Conservation (phyloP, 306 rosid species). For the Spatholobus suberectus region DNA sequence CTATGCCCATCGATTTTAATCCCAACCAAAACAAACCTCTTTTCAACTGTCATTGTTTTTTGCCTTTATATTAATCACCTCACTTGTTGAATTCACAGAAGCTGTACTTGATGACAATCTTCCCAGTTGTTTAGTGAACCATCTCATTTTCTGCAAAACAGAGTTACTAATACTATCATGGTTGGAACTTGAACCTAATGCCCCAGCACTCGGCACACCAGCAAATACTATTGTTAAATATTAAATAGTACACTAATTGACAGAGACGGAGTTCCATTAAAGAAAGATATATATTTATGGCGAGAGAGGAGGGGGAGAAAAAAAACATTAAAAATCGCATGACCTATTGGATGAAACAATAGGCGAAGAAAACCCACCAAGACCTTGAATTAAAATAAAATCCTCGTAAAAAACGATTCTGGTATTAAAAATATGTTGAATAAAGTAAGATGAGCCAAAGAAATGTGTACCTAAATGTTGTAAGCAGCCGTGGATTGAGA, state of each 20-base stretch:
- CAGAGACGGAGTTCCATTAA: background rate
- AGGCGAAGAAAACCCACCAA: constrained; percentile 18
- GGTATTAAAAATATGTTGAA: background rate
- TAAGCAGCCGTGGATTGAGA: constrained; percentile 42
- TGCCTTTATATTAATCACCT: constrained; percentile 30
- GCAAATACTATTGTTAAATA: constrained; percentile 38
- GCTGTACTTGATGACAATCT: no score
- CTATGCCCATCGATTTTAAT: constrained; percentile 65
- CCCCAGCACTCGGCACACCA: constrained; percentile 14
- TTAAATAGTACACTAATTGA: constrained; percentile 34
- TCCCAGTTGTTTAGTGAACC: constrained; percentile 44
- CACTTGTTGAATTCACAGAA: no score
- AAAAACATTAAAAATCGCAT: constrained; percentile 34
- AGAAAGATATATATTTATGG: background rate
- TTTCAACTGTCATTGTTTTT: constrained; percentile 61
- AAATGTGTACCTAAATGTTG: constrained; percentile 62
- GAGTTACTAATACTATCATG: constrained; percentile 27
- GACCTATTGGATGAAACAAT: no score
- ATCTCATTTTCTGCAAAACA: constrained; percentile 55
- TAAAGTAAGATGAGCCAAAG: constrained; percentile 53
- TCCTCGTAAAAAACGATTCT: background rate
- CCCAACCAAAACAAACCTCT: constrained; percentile 75
- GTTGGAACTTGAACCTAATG: constrained; percentile 44
- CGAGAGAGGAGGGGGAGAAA: background rate
- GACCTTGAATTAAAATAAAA: constrained; percentile 11